Percentiles rank a stretch among this genome's conserved stretches.
phyloP scores from a whole-genome alignment of 176 grass and related monocot genomes.

The Luzula sylvatica region DNA sequence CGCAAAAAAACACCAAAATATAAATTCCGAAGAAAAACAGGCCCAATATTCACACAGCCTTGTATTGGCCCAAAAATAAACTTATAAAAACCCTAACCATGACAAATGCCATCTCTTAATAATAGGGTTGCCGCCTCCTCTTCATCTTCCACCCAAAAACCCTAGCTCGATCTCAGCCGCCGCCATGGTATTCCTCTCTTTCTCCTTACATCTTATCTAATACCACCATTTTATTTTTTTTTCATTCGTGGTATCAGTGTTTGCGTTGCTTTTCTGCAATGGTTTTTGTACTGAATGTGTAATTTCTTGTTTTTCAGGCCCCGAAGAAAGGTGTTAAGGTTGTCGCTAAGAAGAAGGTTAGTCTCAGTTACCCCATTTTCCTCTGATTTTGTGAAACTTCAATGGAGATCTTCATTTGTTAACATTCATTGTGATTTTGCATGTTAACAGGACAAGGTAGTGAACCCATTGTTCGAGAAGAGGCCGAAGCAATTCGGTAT shows the following conservation, averaged over 20 bases:
- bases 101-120: too few relatives aligned
- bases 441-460: conserved; percentile 39
- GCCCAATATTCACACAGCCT: too few relatives aligned
- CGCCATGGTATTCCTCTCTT: conserved; percentile 4
- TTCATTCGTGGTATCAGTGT: not conserved
- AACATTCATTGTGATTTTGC: not conserved
- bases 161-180: not conserved
- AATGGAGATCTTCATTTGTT: not conserved
- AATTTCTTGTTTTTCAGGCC: conserved; percentile 28
- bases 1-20: not conserved
- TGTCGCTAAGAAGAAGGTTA: conserved; percentile 55
- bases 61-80: too few relatives aligned
- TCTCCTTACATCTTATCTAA: not conserved
- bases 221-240: not conserved
- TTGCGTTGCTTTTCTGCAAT: not conserved
- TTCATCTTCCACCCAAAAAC: not conserved
- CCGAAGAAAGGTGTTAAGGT: conserved; percentile 60
- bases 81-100: too few relatives aligned
- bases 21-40: too few relatives aligned
- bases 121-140: not conserved
- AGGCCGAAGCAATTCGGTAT: conserved; percentile 87
- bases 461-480: conserved; percentile 86
- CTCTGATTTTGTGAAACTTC: not conserved
- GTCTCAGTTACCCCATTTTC: not conserved
- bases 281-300: not conserved